These are phyloP conservation scores for Tetracentron sinense DNA, from an alignment of 164 flowering plant species.

Conservation along the genomic window DNA sequence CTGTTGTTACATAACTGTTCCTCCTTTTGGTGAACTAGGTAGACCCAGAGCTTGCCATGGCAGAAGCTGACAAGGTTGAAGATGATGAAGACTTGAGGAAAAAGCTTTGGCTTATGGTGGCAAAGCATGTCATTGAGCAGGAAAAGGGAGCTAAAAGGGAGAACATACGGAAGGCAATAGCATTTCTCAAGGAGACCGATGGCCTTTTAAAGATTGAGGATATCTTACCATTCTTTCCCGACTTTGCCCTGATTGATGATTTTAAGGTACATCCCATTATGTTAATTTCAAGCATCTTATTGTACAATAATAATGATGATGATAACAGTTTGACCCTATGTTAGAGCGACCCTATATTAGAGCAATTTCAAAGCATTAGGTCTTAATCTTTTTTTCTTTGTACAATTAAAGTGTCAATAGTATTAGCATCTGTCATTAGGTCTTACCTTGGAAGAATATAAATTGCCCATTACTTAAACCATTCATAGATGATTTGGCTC, in stretches of 20 bases:
- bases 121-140: slow-evolving; percentile 95
- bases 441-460: background rate
- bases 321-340: too few species aligned
- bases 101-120: slow-evolving; percentile 99
- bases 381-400: too few species aligned
- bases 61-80: slow-evolving; percentile 99
- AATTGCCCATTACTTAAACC: too few species aligned
- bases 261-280: slow-evolving; percentile 57
- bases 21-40: slow-evolving; percentile 45
- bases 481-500: too few species aligned
- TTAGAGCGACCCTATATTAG: too few species aligned
- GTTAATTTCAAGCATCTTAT: slow-evolving; percentile 1
- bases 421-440: too few species aligned
- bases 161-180: slow-evolving; percentile 94
- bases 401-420: too few species aligned
- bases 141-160: slow-evolving; percentile 98
- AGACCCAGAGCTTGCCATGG: slow-evolving; percentile 98
- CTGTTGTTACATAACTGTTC: background rate
- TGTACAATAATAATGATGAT: background rate
- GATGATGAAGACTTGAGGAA: slow-evolving; percentile 98
- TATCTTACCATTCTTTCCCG: slow-evolving; percentile 97
- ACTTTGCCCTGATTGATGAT: slow-evolving; percentile 97
- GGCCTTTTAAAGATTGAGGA: slow-evolving; percentile 96
- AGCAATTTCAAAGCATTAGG: too few species aligned
- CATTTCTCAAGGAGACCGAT: slow-evolving; percentile 98